Evolutionary conservation across 306 rosid genomes (phyloP), one percentile per base, ranked within the genome.

Genomic region (Prunus salicina): DNA sequence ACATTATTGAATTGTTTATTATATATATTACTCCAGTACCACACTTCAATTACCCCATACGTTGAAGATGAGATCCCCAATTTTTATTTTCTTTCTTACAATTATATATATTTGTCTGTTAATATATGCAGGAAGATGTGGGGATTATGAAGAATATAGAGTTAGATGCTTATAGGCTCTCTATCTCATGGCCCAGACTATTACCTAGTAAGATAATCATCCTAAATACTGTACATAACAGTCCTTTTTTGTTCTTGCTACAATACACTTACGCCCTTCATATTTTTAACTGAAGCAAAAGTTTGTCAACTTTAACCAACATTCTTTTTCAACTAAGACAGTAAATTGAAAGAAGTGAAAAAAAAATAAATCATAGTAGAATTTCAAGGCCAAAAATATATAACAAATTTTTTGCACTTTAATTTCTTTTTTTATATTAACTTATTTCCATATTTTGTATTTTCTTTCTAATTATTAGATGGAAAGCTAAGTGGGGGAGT

Each of bases 101-200:
- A 22, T 20, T 24, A 24, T 24, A 14, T 13, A 61, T 65, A 10
- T 24, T 30, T 13, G n/a, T 15, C 6, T 22, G 18, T 19, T 41
- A 4, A 11, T 0, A 8, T 22, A 34, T 34, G 41, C 41, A 89
- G 97, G 89, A 92, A 82, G 96, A 92, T 78, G 86, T 86, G 76
- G 66, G 67, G 32, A 80, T 88, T 4, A 76, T 87, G 83, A 92
- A 92, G 75, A 72, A 86, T 1, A 80, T 92, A 82, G 80, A 81
- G 8, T 62, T 78, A 62, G 93, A 90, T 86, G 88, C 93, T 7
- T 90, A 86, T 27, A 82, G 96, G 74, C 84, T 92, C 65, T 90
- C 96, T 14, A 84, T 92, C 51, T 80, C 97, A 4, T 92, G 97
- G 96, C 70, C 97, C 5, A 83, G 93, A 87, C 34, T 90, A 13